A percentile compares a stretch with the other conserved stretches of the same genome.
phyloP scores from a whole-genome alignment of 2,329 filamentous ascomycete genomes.

The Colletotrichum sp. region DNA sequence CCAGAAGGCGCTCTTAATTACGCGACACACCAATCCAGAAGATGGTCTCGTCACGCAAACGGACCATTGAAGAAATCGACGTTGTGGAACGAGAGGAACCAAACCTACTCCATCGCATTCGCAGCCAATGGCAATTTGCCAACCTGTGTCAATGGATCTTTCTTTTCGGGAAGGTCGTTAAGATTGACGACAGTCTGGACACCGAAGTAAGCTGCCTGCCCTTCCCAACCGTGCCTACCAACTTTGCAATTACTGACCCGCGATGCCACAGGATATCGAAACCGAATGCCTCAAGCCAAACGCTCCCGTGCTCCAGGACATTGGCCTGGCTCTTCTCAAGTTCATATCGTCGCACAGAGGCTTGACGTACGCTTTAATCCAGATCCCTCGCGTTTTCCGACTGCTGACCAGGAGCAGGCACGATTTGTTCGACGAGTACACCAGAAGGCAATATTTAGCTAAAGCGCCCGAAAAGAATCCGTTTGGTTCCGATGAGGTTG shows the following conservation, averaged over 20 bases:
- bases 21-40: neutral
- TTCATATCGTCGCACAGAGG: constrained; percentile 93
- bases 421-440: constrained; percentile 93
- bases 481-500: constrained; percentile 78
- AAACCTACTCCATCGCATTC: constrained; percentile 68
- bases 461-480: constrained; percentile 83
- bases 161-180: constrained; percentile 87
- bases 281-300: constrained; percentile 83
- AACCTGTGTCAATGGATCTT: constrained; percentile 93
- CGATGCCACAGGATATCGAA: constrained; percentile 74
- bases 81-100: constrained; percentile 31
- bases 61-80: constrained; percentile 49
- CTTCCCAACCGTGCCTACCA: constrained; percentile 20
- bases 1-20: neutral
- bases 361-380: constrained; percentile 70
- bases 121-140: constrained; percentile 96
- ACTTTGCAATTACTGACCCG: neutral
- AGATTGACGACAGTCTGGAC: constrained; percentile 87
- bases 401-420: constrained; percentile 44
- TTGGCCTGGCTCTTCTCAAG: constrained; percentile 88
- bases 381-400: neutral
- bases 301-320: constrained; percentile 77
- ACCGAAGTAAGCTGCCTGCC: constrained; percentile 71
- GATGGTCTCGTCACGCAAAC: constrained; percentile 55
- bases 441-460: constrained; percentile 84